phyloP scores from a whole-genome alignment of 805 yeast genomes.

The Blastobotrys attinorum region DNA sequence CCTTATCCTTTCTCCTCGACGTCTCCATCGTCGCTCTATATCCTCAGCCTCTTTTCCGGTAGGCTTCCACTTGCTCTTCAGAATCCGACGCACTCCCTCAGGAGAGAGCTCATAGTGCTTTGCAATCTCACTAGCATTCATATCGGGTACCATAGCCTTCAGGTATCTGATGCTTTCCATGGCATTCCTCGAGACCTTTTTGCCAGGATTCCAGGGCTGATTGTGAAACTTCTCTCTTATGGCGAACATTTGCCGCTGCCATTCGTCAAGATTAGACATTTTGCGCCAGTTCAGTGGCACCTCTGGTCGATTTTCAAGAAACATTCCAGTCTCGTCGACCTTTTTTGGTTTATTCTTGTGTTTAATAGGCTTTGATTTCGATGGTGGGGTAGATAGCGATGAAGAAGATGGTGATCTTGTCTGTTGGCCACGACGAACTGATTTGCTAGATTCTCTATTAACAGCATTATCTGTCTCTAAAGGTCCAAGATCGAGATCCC shows the following conservation, averaged over 20 bases:
- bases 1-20: constrained; percentile 34
- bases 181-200: constrained; percentile 56
- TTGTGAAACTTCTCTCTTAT: constrained; percentile 52
- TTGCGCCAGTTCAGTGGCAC: constrained; percentile 44
- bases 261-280: constrained; percentile 42
- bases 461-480: too few relatives aligned
- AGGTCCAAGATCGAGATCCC: too few relatives aligned
- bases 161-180: constrained; percentile 57
- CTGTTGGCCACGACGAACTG: too few relatives aligned
- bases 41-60: constrained; percentile 42
- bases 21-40: constrained; percentile 44
- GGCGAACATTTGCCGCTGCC: constrained; percentile 65
- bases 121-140: constrained; percentile 53
- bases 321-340: constrained; percentile 9
- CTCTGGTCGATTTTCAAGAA: constrained; percentile 15
- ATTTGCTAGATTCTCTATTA: too few relatives aligned
- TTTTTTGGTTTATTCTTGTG: too few relatives aligned
- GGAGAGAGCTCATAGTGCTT: constrained; percentile 64
- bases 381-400: too few relatives aligned
- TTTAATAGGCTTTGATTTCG: too few relatives aligned
- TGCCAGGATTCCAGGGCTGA: constrained; percentile 57
- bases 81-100: constrained; percentile 71
- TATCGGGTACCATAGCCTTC: constrained; percentile 48
- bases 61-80: constrained; percentile 74
- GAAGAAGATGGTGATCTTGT: too few relatives aligned